A percentile compares a stretch with the other conserved stretches of the same genome.
Conservation (phyloP, 345 rosid genomes). For the Syzygium oleosum region DNA sequence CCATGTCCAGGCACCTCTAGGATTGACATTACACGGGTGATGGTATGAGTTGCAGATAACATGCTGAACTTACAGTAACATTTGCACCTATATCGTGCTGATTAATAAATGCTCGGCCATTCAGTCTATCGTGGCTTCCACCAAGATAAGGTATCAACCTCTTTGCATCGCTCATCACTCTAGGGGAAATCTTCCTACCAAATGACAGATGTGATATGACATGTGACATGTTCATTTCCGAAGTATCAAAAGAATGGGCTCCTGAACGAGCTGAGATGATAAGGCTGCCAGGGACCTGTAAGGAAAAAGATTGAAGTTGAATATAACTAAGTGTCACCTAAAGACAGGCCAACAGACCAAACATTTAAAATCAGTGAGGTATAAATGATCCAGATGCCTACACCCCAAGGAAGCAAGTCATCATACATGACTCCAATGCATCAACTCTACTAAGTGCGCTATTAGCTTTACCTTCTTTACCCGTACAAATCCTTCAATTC, state of each 20-base stretch:
- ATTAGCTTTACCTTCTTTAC: constrained; percentile 68
- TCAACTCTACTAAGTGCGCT: not conserved
- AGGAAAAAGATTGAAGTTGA: not conserved
- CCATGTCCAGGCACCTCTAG: not conserved
- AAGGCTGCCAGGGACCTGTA: constrained; percentile 96
- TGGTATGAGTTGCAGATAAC: not conserved
- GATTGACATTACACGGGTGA: not conserved
- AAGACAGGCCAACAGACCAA: not conserved
- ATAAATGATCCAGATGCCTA: not conserved
- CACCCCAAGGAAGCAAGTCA: not conserved
- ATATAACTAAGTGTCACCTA: not conserved
- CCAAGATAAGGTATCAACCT: constrained; percentile 76
- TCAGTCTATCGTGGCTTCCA: constrained; percentile 68
- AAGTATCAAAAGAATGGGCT: constrained; percentile 87
- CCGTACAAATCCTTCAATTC: constrained; percentile 93
- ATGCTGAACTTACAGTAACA: constrained; percentile 73
- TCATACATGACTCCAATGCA: not conserved
- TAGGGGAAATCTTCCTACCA: constrained; percentile 59
- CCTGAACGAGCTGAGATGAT: constrained; percentile 82
- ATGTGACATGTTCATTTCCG: constrained; percentile 96
- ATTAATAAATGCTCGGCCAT: constrained; percentile 76
- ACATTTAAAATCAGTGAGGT: not conserved
- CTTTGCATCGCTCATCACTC: constrained; percentile 50
- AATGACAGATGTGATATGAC: constrained; percentile 83
- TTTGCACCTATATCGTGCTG: constrained; percentile 69